These are phyloP conservation scores for Globisporangium radiosum DNA, from an alignment of 352 stramenopile species.

Conservation along the genomic window DNA sequence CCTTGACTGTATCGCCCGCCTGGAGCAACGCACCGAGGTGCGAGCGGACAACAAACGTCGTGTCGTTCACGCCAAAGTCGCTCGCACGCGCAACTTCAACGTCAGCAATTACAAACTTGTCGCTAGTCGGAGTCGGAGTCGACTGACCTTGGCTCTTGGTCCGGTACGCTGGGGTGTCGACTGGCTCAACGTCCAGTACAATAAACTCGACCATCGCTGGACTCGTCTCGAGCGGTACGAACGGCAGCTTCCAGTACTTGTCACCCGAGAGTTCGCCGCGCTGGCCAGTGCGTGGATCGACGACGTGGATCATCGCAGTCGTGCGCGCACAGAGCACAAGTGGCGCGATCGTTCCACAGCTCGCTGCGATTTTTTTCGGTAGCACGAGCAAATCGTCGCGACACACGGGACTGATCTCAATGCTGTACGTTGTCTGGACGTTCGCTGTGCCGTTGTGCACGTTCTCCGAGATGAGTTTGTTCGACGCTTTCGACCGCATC, in stretches of 20 bases:
- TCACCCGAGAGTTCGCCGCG: constrained; percentile 47
- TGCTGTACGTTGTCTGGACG: constrained; percentile 57
- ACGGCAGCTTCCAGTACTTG: constrained; percentile 71
- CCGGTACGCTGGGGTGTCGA: constrained; percentile 15
- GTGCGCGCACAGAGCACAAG: constrained; percentile 56
- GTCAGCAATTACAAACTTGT: constrained; percentile 49
- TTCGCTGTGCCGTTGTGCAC: constrained; percentile 56
- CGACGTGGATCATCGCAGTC: constrained; percentile 52
- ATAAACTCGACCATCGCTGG: constrained; percentile 60
- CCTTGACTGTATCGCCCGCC: constrained; percentile 62
- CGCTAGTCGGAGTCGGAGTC: background rate
- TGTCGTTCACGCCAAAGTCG: constrained; percentile 81
- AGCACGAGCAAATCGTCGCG: constrained; percentile 71
- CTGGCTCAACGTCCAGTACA: constrained; percentile 61
- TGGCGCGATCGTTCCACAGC: constrained; percentile 56
- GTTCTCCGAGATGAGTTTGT: constrained; percentile 75
- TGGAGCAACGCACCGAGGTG: constrained; percentile 54
- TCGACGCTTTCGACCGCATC: constrained; percentile 61
- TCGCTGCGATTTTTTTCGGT: constrained; percentile 48
- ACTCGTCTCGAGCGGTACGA: constrained; percentile 50
- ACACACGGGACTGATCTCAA: constrained; percentile 67
- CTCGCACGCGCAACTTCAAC: constrained; percentile 60
- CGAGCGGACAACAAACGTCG: constrained; percentile 53
- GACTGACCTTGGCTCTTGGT: no score
- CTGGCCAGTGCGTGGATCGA: constrained; percentile 53